These are phyloP conservation scores for Talaromyces sp. DNA, from an alignment of 2,329 filamentous ascomycete genomes.

Conservation along the genomic window DNA sequence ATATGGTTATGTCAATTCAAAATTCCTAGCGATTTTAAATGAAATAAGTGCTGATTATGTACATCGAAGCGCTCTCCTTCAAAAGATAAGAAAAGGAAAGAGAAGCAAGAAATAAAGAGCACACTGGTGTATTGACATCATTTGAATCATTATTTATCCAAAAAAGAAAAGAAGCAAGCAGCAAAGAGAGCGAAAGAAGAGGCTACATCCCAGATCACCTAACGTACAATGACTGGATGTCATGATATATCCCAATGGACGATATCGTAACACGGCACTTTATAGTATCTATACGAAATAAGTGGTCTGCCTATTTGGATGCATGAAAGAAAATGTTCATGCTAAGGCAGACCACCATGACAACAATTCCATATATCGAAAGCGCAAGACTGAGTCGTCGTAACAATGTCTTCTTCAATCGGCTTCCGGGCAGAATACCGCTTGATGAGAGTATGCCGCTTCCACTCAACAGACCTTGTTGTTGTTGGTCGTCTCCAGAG, in stretches of 20 bases:
- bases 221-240: not conserved
- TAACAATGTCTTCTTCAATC: conserved; percentile 62
- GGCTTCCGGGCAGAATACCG: conserved; percentile 59
- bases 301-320: conserved; percentile 49
- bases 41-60: conserved; percentile 7
- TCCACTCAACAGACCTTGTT: conserved; percentile 34
- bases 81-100: not conserved
- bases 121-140: not conserved
- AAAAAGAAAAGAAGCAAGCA: not conserved
- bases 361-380: conserved; percentile 75
- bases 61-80: not conserved
- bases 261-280: not conserved
- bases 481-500: conserved; percentile 31
- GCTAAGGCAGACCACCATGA: conserved; percentile 84
- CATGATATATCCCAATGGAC: conserved; percentile 3
- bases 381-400: conserved; percentile 71
- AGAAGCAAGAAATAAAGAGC: not conserved
- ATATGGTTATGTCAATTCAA: not conserved
- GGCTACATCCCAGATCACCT: not conserved
- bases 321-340: conserved; percentile 80
- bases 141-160: not conserved
- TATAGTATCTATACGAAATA: not conserved
- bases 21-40: not conserved
- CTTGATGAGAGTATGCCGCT: conserved; percentile 51
- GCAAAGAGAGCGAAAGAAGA: not conserved